These are phyloP conservation scores for Spongiforma sp. DNA, from an alignment of 1,284 basidiomycete species.

Conservation along the genomic window DNA sequence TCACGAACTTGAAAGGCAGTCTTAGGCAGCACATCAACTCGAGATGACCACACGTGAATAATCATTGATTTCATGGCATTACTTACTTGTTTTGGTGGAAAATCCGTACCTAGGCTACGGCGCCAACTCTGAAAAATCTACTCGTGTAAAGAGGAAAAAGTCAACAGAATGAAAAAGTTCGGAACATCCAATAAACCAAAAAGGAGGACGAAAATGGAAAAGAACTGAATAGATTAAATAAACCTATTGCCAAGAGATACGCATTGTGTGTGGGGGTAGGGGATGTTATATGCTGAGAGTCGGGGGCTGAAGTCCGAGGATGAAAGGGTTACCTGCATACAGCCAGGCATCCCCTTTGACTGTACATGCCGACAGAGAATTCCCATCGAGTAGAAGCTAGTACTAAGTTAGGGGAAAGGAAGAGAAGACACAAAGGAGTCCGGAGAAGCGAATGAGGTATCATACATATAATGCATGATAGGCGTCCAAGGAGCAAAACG, in stretches of 20 bases:
- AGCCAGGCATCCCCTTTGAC: too few relatives aligned
- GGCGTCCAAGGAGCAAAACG: slow-evolving; percentile 9
- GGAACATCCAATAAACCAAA: neutral
- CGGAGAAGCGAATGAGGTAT: slow-evolving; percentile 10
- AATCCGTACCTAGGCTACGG: too few relatives aligned
- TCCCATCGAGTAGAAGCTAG: neutral
- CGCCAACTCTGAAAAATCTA: too few relatives aligned
- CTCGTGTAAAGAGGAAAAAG: too few relatives aligned
- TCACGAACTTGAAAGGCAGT: too few relatives aligned
- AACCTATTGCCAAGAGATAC: neutral
- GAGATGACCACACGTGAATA: too few relatives aligned
- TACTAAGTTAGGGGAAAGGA: slow-evolving; percentile 1
- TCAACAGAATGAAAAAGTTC: neutral
- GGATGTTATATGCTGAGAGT: neutral
- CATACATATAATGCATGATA: slow-evolving; percentile 12
- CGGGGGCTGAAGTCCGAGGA: neutral
- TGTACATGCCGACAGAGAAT: neutral
- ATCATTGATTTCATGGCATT: too few relatives aligned
- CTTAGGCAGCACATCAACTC: too few relatives aligned
- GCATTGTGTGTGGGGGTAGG: neutral
- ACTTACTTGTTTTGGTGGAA: too few relatives aligned
- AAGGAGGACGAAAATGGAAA: neutral
- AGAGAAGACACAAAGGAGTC: neutral
- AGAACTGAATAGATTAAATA: too few relatives aligned
- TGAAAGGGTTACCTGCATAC: too few relatives aligned